A percentile compares a stretch with the other conserved stretches of the same genome.
Conservation (phyloP, 2,329 filamentous ascomycete species). For the Acrodontium crateriforme region DNA sequence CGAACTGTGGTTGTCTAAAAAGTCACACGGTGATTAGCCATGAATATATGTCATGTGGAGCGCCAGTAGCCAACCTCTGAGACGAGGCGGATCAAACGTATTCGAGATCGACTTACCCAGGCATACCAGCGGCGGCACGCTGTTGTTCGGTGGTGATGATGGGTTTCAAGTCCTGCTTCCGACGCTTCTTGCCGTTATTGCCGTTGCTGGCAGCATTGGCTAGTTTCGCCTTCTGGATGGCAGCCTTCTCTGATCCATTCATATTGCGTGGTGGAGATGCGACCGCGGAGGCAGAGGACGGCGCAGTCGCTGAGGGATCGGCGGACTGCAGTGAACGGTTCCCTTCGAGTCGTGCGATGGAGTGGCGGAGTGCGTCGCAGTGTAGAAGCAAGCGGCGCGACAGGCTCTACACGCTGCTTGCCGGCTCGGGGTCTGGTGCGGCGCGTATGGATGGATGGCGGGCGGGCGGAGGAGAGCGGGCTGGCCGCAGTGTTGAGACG, state of each 20-base stretch:
- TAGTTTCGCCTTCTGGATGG: conserved; percentile 53
- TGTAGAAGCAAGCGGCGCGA: too few species aligned
- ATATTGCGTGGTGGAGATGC: conserved; percentile 32
- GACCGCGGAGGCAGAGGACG: neutral
- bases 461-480: too few species aligned
- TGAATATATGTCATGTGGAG: conserved; percentile 12
- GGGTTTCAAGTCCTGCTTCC: conserved; percentile 58
- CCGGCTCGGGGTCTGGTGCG: too few species aligned
- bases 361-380: too few species aligned
- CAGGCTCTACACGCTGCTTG: too few species aligned
- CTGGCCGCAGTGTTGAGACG: too few species aligned
- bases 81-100: neutral
- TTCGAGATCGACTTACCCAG: conserved; percentile 24
- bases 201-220: conserved; percentile 39
- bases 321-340: too few species aligned
- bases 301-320: too few species aligned
- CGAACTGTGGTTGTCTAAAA: conserved; percentile 30
- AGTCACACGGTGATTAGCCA: conserved; percentile 20
- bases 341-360: too few species aligned
- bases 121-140: conserved; percentile 32
- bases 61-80: conserved; percentile 14
- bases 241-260: conserved; percentile 51
- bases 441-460: too few species aligned
- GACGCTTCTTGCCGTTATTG: conserved; percentile 52
- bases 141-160: conserved; percentile 57